phyloP scores from a whole-genome alignment of 2,329 filamentous ascomycete species.

The Penicillium vulpinum region DNA sequence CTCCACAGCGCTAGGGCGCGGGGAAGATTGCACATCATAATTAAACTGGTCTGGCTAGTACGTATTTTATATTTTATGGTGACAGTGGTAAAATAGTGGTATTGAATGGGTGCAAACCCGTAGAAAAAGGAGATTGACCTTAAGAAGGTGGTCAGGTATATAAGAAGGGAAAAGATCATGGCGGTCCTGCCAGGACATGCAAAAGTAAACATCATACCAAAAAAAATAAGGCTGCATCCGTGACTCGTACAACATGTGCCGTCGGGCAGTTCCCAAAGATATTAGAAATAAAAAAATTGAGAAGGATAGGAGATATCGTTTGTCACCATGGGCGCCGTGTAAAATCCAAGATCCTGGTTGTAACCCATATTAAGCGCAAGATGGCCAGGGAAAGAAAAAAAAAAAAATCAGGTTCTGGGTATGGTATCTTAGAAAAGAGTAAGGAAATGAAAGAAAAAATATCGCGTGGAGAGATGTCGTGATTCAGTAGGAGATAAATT shows the following conservation, averaged over 20 bases:
- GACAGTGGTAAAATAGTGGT: constrained; percentile 8
- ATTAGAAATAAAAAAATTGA: constrained; percentile 5
- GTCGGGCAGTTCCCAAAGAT: neutral
- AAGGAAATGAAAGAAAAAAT: constrained; percentile 4
- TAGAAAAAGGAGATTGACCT: constrained; percentile 2
- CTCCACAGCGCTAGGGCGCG: constrained; percentile 21
- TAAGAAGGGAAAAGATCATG: constrained; percentile 4
- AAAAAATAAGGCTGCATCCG: constrained; percentile 4
- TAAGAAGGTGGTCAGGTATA: constrained; percentile 4
- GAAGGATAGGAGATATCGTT: constrained; percentile 5
- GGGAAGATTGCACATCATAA: constrained; percentile 28
- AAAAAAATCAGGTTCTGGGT: constrained; percentile 1
- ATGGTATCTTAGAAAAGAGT: constrained; percentile 6
- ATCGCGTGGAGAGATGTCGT: constrained; percentile 7
- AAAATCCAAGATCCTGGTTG: constrained; percentile 2
- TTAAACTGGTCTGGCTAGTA: constrained; percentile 19
- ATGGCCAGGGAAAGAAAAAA: no score
- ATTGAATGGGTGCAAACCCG: constrained; percentile 4
- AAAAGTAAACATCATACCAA: constrained; percentile 1
- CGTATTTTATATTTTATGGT: no score
- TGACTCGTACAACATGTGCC: constrained; percentile 15
- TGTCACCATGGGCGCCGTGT: constrained; percentile 11
- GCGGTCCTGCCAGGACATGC: constrained; percentile 12
- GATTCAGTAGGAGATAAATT: neutral
- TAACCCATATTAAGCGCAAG: constrained; percentile 8